A percentile compares a stretch with the other conserved stretches of the same genome.
phyloP scores from a whole-genome alignment of 768 basidiomycete species.

The Termitomyces titanicus region DNA sequence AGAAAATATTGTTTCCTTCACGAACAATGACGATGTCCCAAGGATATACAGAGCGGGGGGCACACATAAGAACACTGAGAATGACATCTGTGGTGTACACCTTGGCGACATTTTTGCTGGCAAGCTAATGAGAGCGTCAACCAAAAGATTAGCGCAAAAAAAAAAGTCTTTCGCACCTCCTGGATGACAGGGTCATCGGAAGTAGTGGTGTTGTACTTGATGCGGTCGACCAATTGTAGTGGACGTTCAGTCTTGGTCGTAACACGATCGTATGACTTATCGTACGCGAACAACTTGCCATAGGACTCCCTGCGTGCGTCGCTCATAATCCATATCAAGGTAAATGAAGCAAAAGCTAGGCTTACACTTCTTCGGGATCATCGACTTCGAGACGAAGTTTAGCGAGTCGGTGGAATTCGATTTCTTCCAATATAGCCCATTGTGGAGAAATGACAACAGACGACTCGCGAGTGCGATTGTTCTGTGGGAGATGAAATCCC shows the following conservation, averaged over 20 bases:
- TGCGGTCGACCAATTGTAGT: conserved; percentile 88
- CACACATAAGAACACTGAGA: conserved; percentile 93
- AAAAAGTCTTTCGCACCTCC: conserved; percentile 47
- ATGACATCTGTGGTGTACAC: conserved; percentile 96
- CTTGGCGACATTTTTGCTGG: conserved; percentile 73
- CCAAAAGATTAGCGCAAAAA: conserved; percentile 2
- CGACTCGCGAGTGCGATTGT: conserved; percentile 82
- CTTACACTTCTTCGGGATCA: conserved; percentile 86
- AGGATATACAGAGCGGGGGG: conserved; percentile 91
- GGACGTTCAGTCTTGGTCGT: conserved; percentile 91
- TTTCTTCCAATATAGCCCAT: conserved; percentile 96
- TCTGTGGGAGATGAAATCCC: conserved; percentile 37
- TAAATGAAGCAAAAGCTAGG: conserved; percentile 7
- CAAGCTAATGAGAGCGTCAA: conserved; percentile 49
- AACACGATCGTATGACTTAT: conserved; percentile 92
- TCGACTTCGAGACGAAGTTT: conserved; percentile 95
- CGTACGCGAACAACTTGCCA: conserved; percentile 89
- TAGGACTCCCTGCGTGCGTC: conserved; percentile 61
- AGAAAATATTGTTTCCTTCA: conserved; percentile 89
- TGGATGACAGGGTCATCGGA: conserved; percentile 98
- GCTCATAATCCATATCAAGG: conserved; percentile 4
- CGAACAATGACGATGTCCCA: conserved; percentile 98
- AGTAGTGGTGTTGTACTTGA: conserved; percentile 96
- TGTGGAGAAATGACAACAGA: conserved; percentile 89
- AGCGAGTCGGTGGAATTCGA: conserved; percentile 88